Conservation (phyloP, 2,329 filamentous ascomycete genomes). For the Phialophora chinensis region DNA sequence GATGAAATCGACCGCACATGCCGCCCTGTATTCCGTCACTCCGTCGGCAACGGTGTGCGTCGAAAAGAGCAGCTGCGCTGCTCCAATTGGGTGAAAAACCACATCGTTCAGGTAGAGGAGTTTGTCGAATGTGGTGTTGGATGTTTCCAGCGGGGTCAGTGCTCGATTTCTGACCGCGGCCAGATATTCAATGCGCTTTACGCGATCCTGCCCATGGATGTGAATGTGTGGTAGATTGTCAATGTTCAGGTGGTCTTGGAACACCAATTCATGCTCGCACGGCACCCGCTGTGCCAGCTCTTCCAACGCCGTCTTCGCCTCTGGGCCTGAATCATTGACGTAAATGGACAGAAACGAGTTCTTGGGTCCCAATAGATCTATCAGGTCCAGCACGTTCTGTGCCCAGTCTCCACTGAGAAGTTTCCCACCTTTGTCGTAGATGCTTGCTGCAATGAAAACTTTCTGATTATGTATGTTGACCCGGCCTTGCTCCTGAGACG, state of each 20-base stretch:
- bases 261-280: constrained; percentile 62
- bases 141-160: constrained; percentile 64
- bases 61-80: constrained; percentile 66
- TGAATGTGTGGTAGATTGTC: constrained; percentile 63
- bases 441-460: constrained; percentile 74
- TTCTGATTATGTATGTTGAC: constrained; percentile 66
- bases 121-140: constrained; percentile 58
- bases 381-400: constrained; percentile 62
- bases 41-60: constrained; percentile 62
- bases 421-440: constrained; percentile 68
- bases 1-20: constrained; percentile 77
- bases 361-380: constrained; percentile 69
- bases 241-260: constrained; percentile 65
- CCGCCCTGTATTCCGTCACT: constrained; percentile 66
- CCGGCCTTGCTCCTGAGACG: constrained; percentile 47
- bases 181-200: constrained; percentile 75
- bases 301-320: constrained; percentile 61
- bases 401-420: constrained; percentile 71
- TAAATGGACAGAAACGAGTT: constrained; percentile 77
- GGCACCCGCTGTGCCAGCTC: constrained; percentile 58
- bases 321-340: constrained; percentile 69
- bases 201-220: constrained; percentile 65
- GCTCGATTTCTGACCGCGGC: constrained; percentile 75
- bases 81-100: constrained; percentile 64
- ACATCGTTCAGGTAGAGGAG: constrained; percentile 72